Base-by-base conservation (phyloP, 2,329 filamentous ascomycete genomes). In the Beauveria scarabaeidicola region DNA sequence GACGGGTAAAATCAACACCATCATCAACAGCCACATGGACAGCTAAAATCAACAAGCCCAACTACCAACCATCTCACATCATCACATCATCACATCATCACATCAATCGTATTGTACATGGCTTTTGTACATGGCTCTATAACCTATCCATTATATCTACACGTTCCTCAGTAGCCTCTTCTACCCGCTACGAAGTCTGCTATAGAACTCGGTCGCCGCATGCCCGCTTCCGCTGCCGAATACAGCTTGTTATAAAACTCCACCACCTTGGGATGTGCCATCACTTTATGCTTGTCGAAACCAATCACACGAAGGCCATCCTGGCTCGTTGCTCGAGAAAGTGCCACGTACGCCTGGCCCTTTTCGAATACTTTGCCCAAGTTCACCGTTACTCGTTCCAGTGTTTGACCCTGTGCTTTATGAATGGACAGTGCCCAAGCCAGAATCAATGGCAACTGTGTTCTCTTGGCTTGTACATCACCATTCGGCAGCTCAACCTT, bases 391-490 rank as follows among this genome's bases (percentile, higher is more conserved):
- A 99, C 94, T 54, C 93, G 82, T 69, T 96, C 91, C 27, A 97
- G 77, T 1, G 93, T 97, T 72, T 97, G 93, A 1, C 93, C 93
- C 71, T 97, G 93, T 1, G 94, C 94, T 74, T 99, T 99, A 78
- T 99, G 94, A 61, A 99, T 99, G 1, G 91, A 96, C 21, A 99
- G 76, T 2, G 94, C 94, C 94, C 94, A 99, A 0, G 94, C 94
- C 32, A 99, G 80, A 63, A 99, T 97, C 54, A 99, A 80, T 0
- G 94, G 94, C 2, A 93, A 73, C 67, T 93, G 90, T 50, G 81
- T 82, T 43, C 94, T 88, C 62, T 90, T 90, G 1, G 94, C 94
- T 72, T 96, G 91, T 1, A 97, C 81, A 70, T 97, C 92, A 51
- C 94, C 94, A 59, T 89, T 96, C 1, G 94, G 94, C n/a, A 96